Percentiles rank a stretch among this genome's conserved stretches.
Conservation (phyloP, 2,329 filamentous ascomycete genomes). For the Alternaria brassicicola region DNA sequence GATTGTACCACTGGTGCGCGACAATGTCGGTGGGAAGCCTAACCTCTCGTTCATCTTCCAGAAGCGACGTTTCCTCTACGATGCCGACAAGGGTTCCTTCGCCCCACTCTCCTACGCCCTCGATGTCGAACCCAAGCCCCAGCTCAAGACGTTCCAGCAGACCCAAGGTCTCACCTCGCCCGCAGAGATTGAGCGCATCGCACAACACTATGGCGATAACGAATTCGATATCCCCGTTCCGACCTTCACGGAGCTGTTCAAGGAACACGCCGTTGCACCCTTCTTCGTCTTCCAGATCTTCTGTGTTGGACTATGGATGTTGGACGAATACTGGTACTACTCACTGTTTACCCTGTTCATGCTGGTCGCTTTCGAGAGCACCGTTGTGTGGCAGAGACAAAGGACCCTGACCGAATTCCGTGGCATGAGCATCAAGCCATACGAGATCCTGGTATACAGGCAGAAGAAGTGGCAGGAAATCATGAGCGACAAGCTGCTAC, state of each 20-base stretch:
- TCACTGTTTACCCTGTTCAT: slow-evolving; percentile 98
- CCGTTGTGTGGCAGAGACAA: slow-evolving; percentile 98
- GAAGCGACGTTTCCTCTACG: slow-evolving; percentile 93
- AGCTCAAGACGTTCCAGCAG: slow-evolving; percentile 77
- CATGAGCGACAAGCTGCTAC: slow-evolving; percentile 87
- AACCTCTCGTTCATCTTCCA: slow-evolving; percentile 94
- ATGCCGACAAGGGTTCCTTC: slow-evolving; percentile 74
- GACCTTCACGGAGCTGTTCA: slow-evolving; percentile 92
- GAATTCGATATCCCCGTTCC: slow-evolving; percentile 98
- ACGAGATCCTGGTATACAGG: slow-evolving; percentile 90
- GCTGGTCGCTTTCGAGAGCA: slow-evolving; percentile 97
- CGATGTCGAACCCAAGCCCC: slow-evolving; percentile 83
- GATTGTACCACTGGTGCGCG: slow-evolving; percentile 80
- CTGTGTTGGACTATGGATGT: slow-evolving; percentile 96
- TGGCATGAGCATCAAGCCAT: slow-evolving; percentile 99
- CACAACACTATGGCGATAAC: slow-evolving; percentile 94
- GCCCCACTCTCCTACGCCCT: slow-evolving; percentile 81
- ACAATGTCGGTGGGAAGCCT: slow-evolving; percentile 75
- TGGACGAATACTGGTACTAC: slow-evolving; percentile 99
- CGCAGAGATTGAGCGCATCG: slow-evolving; percentile 77
- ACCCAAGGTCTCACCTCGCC: slow-evolving; percentile 75
- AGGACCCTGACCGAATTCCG: slow-evolving; percentile 94
- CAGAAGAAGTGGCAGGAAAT: slow-evolving; percentile 87
- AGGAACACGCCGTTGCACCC: slow-evolving; percentile 96
- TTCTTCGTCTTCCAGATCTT: slow-evolving; percentile 99